Evolutionary conservation across 805 yeast genomes (phyloP).

Genomic region (Pichia phayaonensis): DNA sequence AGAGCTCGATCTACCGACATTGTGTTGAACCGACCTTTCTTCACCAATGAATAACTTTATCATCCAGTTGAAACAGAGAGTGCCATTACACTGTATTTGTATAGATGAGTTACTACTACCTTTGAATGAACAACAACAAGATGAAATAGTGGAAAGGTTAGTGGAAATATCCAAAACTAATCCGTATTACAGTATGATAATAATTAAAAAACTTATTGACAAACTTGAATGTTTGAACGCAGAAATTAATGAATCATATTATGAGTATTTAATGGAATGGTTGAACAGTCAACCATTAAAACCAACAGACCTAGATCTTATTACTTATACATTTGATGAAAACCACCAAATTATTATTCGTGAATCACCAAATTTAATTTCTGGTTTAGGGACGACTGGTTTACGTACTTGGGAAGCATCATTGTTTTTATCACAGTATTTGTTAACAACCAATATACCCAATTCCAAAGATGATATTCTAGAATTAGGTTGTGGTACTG

Average conservation of each 20-base stretch:
- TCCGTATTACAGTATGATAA: constrained; percentile 42
- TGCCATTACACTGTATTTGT: constrained; percentile 13
- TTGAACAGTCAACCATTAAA: constrained; percentile 27
- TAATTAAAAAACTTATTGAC: constrained; percentile 37
- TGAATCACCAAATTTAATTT: constrained; percentile 58
- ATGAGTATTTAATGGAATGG: constrained; percentile 33
- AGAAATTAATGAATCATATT: constrained; percentile 35
- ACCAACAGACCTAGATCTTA: constrained; percentile 33
- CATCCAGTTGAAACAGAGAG: constrained; percentile 25
- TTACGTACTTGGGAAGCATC: constrained; percentile 94
- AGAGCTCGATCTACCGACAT: too few species aligned
- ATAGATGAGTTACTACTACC: neutral
- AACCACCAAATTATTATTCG: constrained; percentile 29
- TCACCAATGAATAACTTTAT: constrained; percentile 18
- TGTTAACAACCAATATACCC: constrained; percentile 21
- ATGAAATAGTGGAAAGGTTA: constrained; percentile 17
- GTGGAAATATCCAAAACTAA: constrained; percentile 30
- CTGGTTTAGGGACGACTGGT: constrained; percentile 83
- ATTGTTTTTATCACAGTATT: constrained; percentile 48
- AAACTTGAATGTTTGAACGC: constrained; percentile 22
- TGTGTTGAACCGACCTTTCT: neutral
- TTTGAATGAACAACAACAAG: constrained; percentile 16
- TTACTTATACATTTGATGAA: constrained; percentile 23
- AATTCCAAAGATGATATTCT: constrained; percentile 29
- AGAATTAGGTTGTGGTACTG: constrained; percentile 90